Percentiles rank a stretch among this genome's conserved stretches.
Conservation (phyloP, 2,329 filamentous ascomycete genomes). For the Exophiala sp. region DNA sequence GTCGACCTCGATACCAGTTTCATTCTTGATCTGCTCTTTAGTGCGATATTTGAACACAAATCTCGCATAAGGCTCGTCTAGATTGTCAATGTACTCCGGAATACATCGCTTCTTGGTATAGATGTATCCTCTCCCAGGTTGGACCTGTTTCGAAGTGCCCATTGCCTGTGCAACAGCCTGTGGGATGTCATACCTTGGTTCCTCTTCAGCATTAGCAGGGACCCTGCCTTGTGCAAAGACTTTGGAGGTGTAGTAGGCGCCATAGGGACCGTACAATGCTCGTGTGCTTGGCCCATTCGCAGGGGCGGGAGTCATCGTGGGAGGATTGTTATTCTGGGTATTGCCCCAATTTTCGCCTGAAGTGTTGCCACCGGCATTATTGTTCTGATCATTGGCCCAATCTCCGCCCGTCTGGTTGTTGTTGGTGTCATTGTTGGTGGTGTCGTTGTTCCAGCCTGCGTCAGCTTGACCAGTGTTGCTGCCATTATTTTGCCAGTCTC, state of each 20-base stretch:
- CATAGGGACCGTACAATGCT: slow-evolving; percentile 26
- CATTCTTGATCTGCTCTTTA: slow-evolving; percentile 24
- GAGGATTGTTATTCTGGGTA: background rate
- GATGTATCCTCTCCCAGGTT: slow-evolving; percentile 29
- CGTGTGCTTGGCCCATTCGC: background rate
- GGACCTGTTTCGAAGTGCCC: slow-evolving; percentile 31
- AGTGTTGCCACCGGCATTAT: background rate
- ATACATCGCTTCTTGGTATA: slow-evolving; percentile 32
- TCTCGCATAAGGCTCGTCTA: slow-evolving; percentile 33
- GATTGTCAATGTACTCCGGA: slow-evolving; percentile 32
- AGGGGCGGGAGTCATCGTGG: background rate
- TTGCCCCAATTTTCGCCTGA: background rate
- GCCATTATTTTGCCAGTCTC: background rate
- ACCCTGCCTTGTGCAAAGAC: slow-evolving; percentile 3
- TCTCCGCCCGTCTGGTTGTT: slow-evolving; percentile 6
- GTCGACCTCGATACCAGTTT: slow-evolving; percentile 20
- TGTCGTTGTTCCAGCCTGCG: background rate
- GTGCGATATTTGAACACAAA: slow-evolving; percentile 36
- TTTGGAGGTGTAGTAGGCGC: slow-evolving; percentile 24
- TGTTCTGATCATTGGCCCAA: slow-evolving; percentile 9
- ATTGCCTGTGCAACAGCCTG: slow-evolving; percentile 13
- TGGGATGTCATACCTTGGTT: slow-evolving; percentile 28
- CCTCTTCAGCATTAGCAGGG: slow-evolving; percentile 23
- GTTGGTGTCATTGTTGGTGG: slow-evolving; percentile 7
- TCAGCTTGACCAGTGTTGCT: background rate